Evolutionary conservation across 441 rosid genomes (phyloP), one percentile per base, ranked within the genome.

Genomic region (Syzygium syzygioides): DNA sequence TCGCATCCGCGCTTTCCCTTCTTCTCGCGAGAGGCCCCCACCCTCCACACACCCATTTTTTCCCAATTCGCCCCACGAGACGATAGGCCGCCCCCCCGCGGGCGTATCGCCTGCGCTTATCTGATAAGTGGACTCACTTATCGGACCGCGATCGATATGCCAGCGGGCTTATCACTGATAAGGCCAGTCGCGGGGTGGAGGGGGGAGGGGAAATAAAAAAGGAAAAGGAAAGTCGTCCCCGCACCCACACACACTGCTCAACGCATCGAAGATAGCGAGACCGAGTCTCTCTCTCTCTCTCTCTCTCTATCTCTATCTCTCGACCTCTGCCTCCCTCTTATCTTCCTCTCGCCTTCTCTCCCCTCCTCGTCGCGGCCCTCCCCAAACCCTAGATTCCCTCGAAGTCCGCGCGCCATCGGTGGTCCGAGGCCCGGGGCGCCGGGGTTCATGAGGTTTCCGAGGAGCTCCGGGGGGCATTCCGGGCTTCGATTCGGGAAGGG

Each of bases 251-350:
- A 18, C 90, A 76, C 92, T 92, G 97, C 83, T 94, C 95, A 94
- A 87, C 91, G 95, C 98, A 96, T 96, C 96, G 97, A 96, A 96
- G 96, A 95, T 92, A 93, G 96, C 97, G 94, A 95, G 94, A 91
- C 94, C 94, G 86, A 90, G 92, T 92, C 92, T 91, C 92, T 90
- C 90, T 87, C 88, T 55, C 55, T 88, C 80, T 53, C 86, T 54
- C 11, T 59, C n/a, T n/a, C n/a, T n/a, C n/a, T n/a, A n/a, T n/a
- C n/a, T n/a, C 2, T 18, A 41, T 62, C 41, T 66, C 45, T 68
- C 25, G 18, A 13, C 28, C 66, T 26, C 32, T 60, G 2, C 79
- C 64, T 26, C 79, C 79, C 48, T 45, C 32, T 64, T 66, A 66
- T 66, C 76, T 19, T 30, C 71, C 71, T 55, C n/a, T 32, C 86